Evolutionary conservation across 108 stramenopile species (phyloP), one percentile per base, ranked within the genome.

Genomic region (Chaetoceros tenuissimus): DNA sequence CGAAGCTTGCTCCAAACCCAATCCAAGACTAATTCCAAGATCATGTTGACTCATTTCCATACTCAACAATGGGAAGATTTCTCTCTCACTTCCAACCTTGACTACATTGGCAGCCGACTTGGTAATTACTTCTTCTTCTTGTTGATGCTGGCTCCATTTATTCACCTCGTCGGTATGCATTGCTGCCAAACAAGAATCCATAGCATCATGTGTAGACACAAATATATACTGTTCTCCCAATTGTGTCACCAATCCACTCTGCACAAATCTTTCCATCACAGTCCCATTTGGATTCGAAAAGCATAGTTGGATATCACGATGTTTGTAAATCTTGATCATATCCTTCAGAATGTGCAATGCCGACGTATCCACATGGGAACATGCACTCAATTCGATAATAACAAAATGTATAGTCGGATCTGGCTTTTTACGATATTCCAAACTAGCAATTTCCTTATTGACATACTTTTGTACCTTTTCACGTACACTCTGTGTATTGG

Each of bases 401-500:
- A 81, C 43, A 49, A 53, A 81, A 30, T 59, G 53, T 28, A 75
- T 48, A 19, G 20, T 16, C 40, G 21, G 25, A 3, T 3, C 18
- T 24, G 21, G 5, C n/a, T 47, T 23, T 3, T 52, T 18, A 18
- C 56, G 51, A 29, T 43, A 18, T 44, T 51, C 22, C 28, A 26
- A 27, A 16, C 53, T 2, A 2, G n/a, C 21, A 59, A 45, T 34
- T 54, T 66, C 69, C 21, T 46, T 31, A 16, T 46, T 7, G 22
- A 52, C 43, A 31, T 74, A 69, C 60, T 76, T 66, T 13, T 43
- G 25, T 24, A 83, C 45, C 46, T 62, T 72, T 2, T 71, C 69
- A 46, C 71, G 62, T 10, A 83, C 57, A 46, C 65, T 67, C 22
- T 69, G 55, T 2, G 69, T 61, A 53, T 85, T 85, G 30, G 84